Evolutionary conservation across 2,329 filamentous ascomycete genomes (phyloP).

Genomic region (Trichophyton verrucosum): DNA sequence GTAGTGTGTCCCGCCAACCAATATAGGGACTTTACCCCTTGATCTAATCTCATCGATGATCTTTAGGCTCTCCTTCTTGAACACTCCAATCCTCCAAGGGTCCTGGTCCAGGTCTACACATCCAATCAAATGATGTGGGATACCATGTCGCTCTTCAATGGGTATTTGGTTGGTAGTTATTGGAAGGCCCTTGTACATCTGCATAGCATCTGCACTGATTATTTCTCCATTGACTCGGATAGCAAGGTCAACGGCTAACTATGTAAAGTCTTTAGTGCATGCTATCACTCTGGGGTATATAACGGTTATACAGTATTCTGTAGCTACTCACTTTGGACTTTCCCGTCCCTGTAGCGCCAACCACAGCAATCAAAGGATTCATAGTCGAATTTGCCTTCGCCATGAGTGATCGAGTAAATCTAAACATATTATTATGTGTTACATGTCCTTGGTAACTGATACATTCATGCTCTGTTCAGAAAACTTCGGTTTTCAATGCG

Average conservation of each 20-base stretch:
- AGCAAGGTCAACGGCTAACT: conserved; percentile 86
- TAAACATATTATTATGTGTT: background rate
- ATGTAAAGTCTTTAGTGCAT: conserved; percentile 12
- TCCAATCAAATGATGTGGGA: conserved; percentile 81
- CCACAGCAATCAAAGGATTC: conserved; percentile 60
- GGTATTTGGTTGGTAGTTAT: conserved; percentile 94
- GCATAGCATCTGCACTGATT: conserved; percentile 97
- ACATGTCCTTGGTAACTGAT: background rate
- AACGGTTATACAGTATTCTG: background rate
- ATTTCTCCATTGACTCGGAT: conserved; percentile 76
- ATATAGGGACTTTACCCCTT: conserved; percentile 69
- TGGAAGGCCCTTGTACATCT: conserved; percentile 82
- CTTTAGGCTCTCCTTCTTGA: conserved; percentile 55
- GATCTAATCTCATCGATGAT: conserved; percentile 65
- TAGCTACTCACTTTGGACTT: conserved; percentile 63
- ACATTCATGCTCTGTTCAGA: no score
- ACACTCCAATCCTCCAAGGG: conserved; percentile 72
- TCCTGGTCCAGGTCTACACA: conserved; percentile 62
- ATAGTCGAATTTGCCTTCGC: conserved; percentile 18
- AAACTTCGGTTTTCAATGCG: no score
- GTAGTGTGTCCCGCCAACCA: conserved; percentile 92
- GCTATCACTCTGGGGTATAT: background rate
- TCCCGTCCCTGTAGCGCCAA: conserved; percentile 85
- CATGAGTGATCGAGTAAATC: conserved; percentile 2
- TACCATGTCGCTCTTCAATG: conserved; percentile 56